Percentiles rank a stretch among this genome's conserved stretches.
Evolutionary conservation across 2,329 filamentous ascomycete species (phyloP).

Genomic region (Beauveria varroae): DNA sequence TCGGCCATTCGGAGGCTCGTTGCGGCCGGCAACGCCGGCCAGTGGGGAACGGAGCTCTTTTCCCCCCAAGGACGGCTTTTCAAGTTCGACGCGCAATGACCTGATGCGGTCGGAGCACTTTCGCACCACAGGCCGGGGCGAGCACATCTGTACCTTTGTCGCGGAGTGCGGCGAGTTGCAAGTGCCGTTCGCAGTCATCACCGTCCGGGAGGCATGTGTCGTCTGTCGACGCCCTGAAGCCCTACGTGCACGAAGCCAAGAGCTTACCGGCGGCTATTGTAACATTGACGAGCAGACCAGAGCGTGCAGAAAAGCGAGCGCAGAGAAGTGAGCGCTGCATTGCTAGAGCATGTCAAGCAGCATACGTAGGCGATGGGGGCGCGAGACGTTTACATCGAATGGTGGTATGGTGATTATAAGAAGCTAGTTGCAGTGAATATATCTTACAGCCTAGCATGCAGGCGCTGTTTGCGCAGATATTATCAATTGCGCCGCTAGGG

Average conservation of each 20-base stretch:
- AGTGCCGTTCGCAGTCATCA: neutral
- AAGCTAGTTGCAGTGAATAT: conserved; percentile 15
- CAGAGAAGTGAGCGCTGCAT: conserved; percentile 10
- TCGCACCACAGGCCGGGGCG: conserved; percentile 15
- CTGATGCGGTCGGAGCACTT: conserved; percentile 20
- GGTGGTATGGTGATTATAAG: conserved; percentile 19
- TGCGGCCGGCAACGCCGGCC: conserved; percentile 20
- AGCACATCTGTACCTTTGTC: conserved; percentile 21
- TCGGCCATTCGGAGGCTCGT: conserved; percentile 22
- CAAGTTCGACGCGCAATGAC: conserved; percentile 16
- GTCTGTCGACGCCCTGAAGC: conserved; percentile 1
- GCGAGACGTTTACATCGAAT: conserved; percentile 20
- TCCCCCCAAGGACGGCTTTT: conserved; percentile 17
- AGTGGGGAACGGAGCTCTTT: conserved; percentile 22
- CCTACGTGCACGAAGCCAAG: conserved; percentile 2
- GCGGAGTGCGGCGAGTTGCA: conserved; percentile 17
- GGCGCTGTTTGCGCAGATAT: conserved; percentile 3
- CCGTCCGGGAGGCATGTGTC: conserved; percentile 11
- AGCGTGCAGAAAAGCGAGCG: neutral
- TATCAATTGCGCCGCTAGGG: conserved; percentile 6
- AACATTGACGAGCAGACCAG: conserved; percentile 16
- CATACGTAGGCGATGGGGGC: conserved; percentile 6
- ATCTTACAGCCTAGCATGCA: neutral
- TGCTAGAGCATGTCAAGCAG: conserved; percentile 13
- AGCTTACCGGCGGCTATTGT: conserved; percentile 1